Percentiles rank a stretch among this genome's conserved stretches.
Conservation (phyloP, 495 filamentous ascomycete species). For the Xylaria grammica region DNA sequence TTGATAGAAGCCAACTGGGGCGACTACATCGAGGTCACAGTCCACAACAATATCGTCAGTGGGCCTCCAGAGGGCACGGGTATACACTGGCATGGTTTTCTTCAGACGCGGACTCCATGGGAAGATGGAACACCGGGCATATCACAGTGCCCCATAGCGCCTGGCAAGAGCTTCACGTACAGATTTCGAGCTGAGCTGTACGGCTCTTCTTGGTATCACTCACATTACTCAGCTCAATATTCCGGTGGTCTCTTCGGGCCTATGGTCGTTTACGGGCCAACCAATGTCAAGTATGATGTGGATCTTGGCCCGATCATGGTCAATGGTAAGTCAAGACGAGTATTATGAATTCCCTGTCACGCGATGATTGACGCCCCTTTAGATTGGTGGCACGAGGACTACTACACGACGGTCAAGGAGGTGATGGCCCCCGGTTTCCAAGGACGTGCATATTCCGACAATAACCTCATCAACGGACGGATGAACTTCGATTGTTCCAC, state of each 20-base stretch:
- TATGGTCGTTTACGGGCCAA: conserved; percentile 52
- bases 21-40: conserved; percentile 64
- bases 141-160: conserved; percentile 52
- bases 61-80: conserved; percentile 56
- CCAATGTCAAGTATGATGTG: conserved; percentile 44
- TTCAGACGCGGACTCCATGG: conserved; percentile 49
- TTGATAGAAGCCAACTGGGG: conserved; percentile 63
- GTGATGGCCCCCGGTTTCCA: conserved; percentile 41
- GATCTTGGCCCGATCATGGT: conserved; percentile 54
- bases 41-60: conserved; percentile 58
- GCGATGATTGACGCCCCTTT: conserved; percentile 18
- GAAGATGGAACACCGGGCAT: conserved; percentile 52
- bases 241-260: conserved; percentile 48
- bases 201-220: conserved; percentile 55
- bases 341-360: neutral
- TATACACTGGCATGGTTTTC: conserved; percentile 56
- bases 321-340: conserved; percentile 38
- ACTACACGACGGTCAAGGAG: conserved; percentile 47
- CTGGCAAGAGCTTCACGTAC: conserved; percentile 48
- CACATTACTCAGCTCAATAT: conserved; percentile 55
- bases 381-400: conserved; percentile 56
- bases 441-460: conserved; percentile 47
- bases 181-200: conserved; percentile 48
- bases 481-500: conserved; percentile 58
- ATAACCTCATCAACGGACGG: conserved; percentile 61